Percentiles rank a stretch among this genome's conserved stretches.
Evolutionary conservation across 2,329 filamentous ascomycete species (phyloP).

Genomic region (Bipolaris bicolor): DNA sequence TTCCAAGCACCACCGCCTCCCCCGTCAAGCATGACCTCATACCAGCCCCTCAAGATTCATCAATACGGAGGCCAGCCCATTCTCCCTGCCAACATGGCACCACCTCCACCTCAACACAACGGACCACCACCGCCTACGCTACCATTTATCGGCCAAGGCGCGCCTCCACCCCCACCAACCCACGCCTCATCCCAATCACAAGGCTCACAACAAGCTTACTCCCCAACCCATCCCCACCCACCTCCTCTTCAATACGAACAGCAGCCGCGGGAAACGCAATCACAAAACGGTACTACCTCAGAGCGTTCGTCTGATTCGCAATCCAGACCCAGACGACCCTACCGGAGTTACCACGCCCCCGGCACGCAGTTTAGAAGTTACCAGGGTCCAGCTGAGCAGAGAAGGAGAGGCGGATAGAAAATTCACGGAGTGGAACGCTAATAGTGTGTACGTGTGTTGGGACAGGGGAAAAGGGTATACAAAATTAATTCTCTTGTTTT

Average conservation of each 20-base stretch:
- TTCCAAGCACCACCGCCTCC: slow-evolving; percentile 44
- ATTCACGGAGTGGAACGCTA: no score
- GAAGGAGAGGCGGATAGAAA: slow-evolving; percentile 31
- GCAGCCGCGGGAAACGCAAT: slow-evolving; percentile 21
- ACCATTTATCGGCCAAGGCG: not conserved
- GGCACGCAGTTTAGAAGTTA: slow-evolving; percentile 45
- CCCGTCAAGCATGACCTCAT: slow-evolving; percentile 27
- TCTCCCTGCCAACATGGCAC: slow-evolving; percentile 47
- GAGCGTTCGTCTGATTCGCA: slow-evolving; percentile 28
- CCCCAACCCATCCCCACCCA: slow-evolving; percentile 29
- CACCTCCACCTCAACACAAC: slow-evolving; percentile 22
- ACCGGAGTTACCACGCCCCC: slow-evolving; percentile 42
- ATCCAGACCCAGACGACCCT: slow-evolving; percentile 36
- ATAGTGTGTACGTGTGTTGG: no score
- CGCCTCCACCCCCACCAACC: not conserved
- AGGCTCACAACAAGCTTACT: slow-evolving; percentile 25
- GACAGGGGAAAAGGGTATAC: not conserved
- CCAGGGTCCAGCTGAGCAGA: slow-evolving; percentile 36
- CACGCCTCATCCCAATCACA: slow-evolving; percentile 11
- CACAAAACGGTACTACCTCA: slow-evolving; percentile 6
- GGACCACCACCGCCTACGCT: slow-evolving; percentile 8
- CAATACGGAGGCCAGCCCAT: slow-evolving; percentile 51
- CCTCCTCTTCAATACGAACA: slow-evolving; percentile 31
- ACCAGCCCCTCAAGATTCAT: slow-evolving; percentile 45
- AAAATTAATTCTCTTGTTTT: not conserved